Evolutionary conservation across 352 stramenopile species (phyloP).

Genomic region (Phytopythium oedochilum): DNA sequence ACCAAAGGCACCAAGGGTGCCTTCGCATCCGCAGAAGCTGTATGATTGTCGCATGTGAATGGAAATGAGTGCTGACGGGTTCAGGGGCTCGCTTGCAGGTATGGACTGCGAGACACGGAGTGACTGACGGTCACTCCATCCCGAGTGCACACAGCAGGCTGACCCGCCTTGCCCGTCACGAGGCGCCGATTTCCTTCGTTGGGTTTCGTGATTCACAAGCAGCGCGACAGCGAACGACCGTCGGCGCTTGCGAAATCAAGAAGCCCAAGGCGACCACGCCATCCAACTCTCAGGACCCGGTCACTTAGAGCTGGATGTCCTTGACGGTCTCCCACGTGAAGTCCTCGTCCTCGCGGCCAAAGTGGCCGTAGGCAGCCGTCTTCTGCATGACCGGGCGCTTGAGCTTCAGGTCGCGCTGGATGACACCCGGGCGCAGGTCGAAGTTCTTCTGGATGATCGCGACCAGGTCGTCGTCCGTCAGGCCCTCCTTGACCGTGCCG

Average conservation of each 20-base stretch:
- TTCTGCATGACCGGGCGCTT: constrained; percentile 98
- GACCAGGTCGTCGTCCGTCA: constrained; percentile 95
- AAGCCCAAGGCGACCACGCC: constrained; percentile 1
- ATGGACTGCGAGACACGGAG: background rate
- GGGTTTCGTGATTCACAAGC: constrained; percentile 5
- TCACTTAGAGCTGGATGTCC: constrained; percentile 72
- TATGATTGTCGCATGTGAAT: constrained; percentile 3
- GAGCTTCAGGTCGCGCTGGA: constrained; percentile 98
- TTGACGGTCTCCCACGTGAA: constrained; percentile 99
- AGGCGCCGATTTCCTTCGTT: constrained; percentile 6
- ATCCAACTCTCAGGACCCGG: background rate
- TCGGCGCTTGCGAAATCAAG: background rate
- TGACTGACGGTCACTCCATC: background rate
- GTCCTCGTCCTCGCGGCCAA: constrained; percentile 96
- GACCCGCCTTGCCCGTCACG: background rate
- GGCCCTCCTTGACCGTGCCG: constrained; percentile 94
- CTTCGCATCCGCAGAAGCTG: background rate
- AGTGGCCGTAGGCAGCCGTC: constrained; percentile 99
- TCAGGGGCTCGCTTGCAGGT: background rate
- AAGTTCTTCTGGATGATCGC: constrained; percentile 99
- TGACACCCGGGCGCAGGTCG: constrained; percentile 96
- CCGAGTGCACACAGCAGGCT: constrained; percentile 4
- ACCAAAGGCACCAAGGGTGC: background rate
- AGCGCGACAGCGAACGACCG: background rate
- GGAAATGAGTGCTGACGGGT: constrained; percentile 4